Evolutionary conservation across 169 alveolate genomes (phyloP), one percentile per base, ranked within the genome.

Genomic region (Babesia ovis): DNA sequence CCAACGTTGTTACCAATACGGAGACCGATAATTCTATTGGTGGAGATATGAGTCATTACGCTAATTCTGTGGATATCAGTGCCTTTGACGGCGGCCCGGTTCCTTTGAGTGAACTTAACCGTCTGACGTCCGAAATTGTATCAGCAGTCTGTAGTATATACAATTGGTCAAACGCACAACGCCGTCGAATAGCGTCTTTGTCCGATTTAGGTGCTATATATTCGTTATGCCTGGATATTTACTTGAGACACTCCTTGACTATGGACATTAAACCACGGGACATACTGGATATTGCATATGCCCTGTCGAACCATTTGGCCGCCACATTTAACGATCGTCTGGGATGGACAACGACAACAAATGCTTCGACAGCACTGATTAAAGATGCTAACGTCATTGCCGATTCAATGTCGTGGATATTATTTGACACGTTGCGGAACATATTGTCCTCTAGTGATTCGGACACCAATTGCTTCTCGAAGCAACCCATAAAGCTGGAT

Each of bases 1-100:
- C 3, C 11, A 18, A 34, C 22, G 22, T 14, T 3, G 54, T 18
- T 22, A 55, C 12, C 34, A 55, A 9, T 5, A 9, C 42, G 43
- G 69, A 18, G 18, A 3, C 34, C 1, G 18, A 25, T 25, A 1
- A 2, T 1, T 51, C 18, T n/a, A 27, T 14, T 3, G 45, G n/a
- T 9, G 25, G 18, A 23, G 66, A 27, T 32, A 12, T 12, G 11
- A 42, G 45, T 42, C n/a, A n/a, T n/a, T n/a, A n/a, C n/a, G 16
- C 35, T 1, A 11, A 34, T n/a, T 2, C 3, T 18, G n/a, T 51
- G 32, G n/a, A n/a, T 14, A 57, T 57, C 32, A 35, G 50, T 20
- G 54, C 35, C n/a, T 45, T 50, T 48, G 61, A 64, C 42, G 74
- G 74, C 23, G 51, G 54, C 11, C 74, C 59, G 34, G 61, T 64